Base-by-base conservation (phyloP, 164 flowering plant species). In the Magnolia officinalis region DNA sequence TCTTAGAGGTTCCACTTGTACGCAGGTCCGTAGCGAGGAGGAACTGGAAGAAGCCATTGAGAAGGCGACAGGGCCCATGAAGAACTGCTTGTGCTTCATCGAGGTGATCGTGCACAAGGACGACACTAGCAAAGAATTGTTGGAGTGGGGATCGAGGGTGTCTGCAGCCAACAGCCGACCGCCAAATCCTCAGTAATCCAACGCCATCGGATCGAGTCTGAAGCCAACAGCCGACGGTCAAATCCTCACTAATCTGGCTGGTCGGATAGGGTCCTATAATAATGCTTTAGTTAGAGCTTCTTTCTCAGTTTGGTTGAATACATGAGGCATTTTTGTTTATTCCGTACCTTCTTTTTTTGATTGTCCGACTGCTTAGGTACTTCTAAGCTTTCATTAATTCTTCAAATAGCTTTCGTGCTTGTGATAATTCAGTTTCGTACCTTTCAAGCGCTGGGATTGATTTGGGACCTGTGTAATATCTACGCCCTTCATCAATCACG, bases 51-150 rank as follows among this genome's bases (percentile, higher is more conserved):
- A 88, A 76, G 96, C 95, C 24, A 90, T 93, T 59, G 87, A 77
- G 72, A 87, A 78, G 0, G 93, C 93, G 4, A 88, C 86, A 0
- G 93, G 88, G 8, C 77, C 66, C 0, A 87, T 87, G 82, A 88
- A 91, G 74, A 94, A 91, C 59, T 71, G 86, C 72, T 69, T 91
- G 70, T 93, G 98, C 82, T 90, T 93, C 88, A 90, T 93, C 18
- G 98, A 91, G 86, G 93, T 90, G 75, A 88, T 93, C 58, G 89
- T 78, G 71, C 96, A 93, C 88, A 93, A 88, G 76, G 92, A 93
- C 72, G 97, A 93, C 63, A 91, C 96, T 1, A 91, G 93, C 87
- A 91, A 92, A 88, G 95, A 92, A 78, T 83, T 92, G 63, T 87
- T 92, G 72, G 90, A 91, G 72, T 90, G 92, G 92, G 95, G 96